Evolutionary conservation across 257 asterid genomes (phyloP), one percentile per base, ranked within the genome.

Genomic region (Penstemon newberryi): DNA sequence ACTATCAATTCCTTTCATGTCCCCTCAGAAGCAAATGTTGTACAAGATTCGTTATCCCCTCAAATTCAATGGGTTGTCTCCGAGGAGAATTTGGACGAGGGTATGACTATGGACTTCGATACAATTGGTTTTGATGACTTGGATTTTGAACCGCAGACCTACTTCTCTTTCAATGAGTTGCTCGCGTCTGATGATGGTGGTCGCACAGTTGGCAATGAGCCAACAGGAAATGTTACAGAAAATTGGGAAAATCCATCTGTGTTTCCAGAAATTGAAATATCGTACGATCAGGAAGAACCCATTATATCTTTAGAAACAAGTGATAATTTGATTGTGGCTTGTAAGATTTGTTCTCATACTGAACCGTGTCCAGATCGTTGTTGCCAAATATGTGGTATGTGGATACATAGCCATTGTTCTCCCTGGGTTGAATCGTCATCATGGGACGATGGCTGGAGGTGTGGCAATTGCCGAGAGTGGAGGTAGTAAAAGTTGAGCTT

Each of bases 101-200:
- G 67, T 44, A 63, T 81, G 52, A 66, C 77, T 57, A 60, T 83
- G 76, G 84, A 84, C 75, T 82, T 77, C 43, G 82, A 81, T 49
- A 68, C 71, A 65, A 75, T 81, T 70, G 82, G 70, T 60, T 78
- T 66, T 33, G 92, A 84, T 49, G 87, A 85, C 61, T 75, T 79
- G 85, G 96, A 85, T 45, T 91, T 91, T 52, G 97, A 91, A 77
- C 97, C 97, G 50, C 96, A 91, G 85, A 91, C 96, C n/a, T 91
- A 85, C 71, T 91, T 91, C 79, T 91, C 95, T 60, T 85, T 87
- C 78, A 77, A 87, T 11, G 97, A 89, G 78, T 63, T 91, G 76
- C 91, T 82, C 69, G 84, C 76, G 73, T 65, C 90, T 43, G 86
- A 83, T 67, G 90, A 75, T 41, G 77, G 74, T 65, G 84, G 67